phyloP scores from a whole-genome alignment of 1,284 basidiomycete genomes.

The Hemileia vastatrix region DNA sequence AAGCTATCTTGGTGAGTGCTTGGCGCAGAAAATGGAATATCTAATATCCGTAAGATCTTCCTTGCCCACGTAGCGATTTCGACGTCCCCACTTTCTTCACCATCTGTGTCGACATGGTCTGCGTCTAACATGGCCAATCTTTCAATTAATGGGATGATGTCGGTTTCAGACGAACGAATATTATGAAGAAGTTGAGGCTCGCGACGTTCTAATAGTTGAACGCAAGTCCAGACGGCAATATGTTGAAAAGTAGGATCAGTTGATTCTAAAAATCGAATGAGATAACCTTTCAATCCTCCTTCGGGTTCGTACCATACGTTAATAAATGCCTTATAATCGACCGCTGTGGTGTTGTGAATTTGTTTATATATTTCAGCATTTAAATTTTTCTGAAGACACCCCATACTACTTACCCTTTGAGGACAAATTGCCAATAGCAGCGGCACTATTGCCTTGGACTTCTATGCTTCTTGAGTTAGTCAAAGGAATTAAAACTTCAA shows the following conservation, averaged over 20 bases:
- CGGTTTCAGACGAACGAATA: slow-evolving; percentile 69
- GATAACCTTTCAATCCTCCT: slow-evolving; percentile 89
- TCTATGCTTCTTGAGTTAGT: slow-evolving; percentile 94
- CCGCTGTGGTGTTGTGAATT: slow-evolving; percentile 53
- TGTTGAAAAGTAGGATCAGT: slow-evolving; percentile 99
- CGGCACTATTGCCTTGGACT: slow-evolving; percentile 97
- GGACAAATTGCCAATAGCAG: slow-evolving; percentile 91
- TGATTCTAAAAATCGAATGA: slow-evolving; percentile 86
- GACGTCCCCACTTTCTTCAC: slow-evolving; percentile 58
- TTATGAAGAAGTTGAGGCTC: slow-evolving; percentile 81
- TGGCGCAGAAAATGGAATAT: slow-evolving; percentile 55
- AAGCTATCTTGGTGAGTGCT: slow-evolving; percentile 51
- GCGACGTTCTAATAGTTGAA: slow-evolving; percentile 32
- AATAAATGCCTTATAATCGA: slow-evolving; percentile 96
- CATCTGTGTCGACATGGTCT: slow-evolving; percentile 66
- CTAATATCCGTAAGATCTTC: slow-evolving; percentile 74
- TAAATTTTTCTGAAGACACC: neutral
- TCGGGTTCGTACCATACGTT: slow-evolving; percentile 97
- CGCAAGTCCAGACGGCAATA: slow-evolving; percentile 76
- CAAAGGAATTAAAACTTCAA: slow-evolving; percentile 91
- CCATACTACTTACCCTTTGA: slow-evolving; percentile 61
- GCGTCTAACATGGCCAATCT: slow-evolving; percentile 67
- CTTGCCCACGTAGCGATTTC: slow-evolving; percentile 77
- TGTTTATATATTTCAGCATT: neutral
- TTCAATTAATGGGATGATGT: slow-evolving; percentile 73